These are phyloP conservation scores for Neofusicoccum parvum DNA, from an alignment of 2,329 filamentous ascomycete species.

Conservation along the genomic window DNA sequence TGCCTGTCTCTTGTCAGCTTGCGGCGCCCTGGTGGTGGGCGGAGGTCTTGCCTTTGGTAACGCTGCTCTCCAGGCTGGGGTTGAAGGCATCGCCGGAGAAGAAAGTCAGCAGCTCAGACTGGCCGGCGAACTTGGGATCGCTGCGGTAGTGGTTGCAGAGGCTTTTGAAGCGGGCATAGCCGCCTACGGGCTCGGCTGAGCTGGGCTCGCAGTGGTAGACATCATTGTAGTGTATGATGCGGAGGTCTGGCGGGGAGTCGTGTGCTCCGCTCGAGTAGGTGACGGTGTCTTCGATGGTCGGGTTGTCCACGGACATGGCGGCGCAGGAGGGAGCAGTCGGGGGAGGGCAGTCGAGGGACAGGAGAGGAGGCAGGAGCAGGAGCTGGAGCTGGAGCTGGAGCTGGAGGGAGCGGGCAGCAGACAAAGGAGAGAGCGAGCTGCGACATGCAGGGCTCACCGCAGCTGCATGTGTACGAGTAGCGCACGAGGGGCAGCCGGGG, in stretches of 20 bases:
- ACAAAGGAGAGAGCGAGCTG: conserved; percentile 7
- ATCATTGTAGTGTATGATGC: conserved; percentile 90
- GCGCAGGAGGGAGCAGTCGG: neutral
- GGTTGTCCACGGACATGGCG: conserved; percentile 19
- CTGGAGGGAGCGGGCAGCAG: neutral
- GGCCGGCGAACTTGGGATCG: conserved; percentile 60
- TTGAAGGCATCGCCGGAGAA: conserved; percentile 96
- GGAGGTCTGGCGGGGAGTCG: conserved; percentile 65
- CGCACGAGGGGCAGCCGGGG: neutral
- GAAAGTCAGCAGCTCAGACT: conserved; percentile 71
- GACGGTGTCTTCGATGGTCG: conserved; percentile 39
- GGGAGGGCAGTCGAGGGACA: neutral
- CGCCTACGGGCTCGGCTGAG: conserved; percentile 81
- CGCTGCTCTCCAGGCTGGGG: conserved; percentile 81
- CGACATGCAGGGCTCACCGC: conserved; percentile 15
- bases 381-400: neutral
- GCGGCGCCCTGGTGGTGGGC: neutral
- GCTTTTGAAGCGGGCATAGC: conserved; percentile 77
- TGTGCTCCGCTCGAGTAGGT: conserved; percentile 48
- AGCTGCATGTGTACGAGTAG: conserved; percentile 9
- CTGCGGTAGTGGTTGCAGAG: conserved; percentile 74
- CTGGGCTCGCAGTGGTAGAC: conserved; percentile 81
- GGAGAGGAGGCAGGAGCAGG: neutral
- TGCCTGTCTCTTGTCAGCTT: conserved; percentile 46
- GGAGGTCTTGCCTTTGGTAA: conserved; percentile 71